phyloP scores from a whole-genome alignment of 1,139 yeast species.

The Taiozyma sp. region DNA sequence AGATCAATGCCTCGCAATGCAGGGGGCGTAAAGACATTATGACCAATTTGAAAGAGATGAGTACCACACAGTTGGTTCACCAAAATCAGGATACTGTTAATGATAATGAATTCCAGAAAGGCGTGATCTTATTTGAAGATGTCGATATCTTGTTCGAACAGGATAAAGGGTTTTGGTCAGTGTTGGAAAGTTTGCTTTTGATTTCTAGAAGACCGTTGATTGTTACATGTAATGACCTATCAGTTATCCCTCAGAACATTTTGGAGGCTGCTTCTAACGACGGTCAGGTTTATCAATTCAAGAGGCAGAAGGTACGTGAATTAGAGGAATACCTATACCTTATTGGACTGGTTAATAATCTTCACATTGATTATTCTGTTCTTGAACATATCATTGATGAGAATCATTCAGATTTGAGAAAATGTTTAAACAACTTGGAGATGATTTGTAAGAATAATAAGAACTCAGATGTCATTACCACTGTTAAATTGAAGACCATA shows the following conservation, averaged over 20 bases:
- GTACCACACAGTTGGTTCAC: conserved; percentile 82
- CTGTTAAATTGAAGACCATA: neutral
- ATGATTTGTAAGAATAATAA: conserved; percentile 39
- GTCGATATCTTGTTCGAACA: conserved; percentile 72
- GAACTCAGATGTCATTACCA: neutral
- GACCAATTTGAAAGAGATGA: conserved; percentile 66
- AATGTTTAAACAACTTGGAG: conserved; percentile 52
- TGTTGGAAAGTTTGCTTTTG: conserved; percentile 57
- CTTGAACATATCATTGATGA: conserved; percentile 34
- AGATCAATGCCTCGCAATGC: conserved; percentile 68
- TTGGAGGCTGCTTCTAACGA: conserved; percentile 42
- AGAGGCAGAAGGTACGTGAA: conserved; percentile 23
- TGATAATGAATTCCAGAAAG: conserved; percentile 44
- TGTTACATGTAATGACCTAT: conserved; percentile 61
- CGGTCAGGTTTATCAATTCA: conserved; percentile 32
- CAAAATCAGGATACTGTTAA: conserved; percentile 24
- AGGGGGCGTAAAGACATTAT: conserved; percentile 71
- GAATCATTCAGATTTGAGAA: conserved; percentile 47
- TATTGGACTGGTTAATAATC: conserved; percentile 35
- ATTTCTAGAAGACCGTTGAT: conserved; percentile 78
- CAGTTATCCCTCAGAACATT: conserved; percentile 50
- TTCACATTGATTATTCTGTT: conserved; percentile 31
- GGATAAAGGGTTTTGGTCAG: conserved; percentile 70
- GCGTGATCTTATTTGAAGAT: conserved; percentile 78
- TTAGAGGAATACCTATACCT: conserved; percentile 36